Evolutionary conservation across 352 stramenopile genomes (phyloP), one percentile per base, ranked within the genome.

Genomic region (Phytophthora litchii): DNA sequence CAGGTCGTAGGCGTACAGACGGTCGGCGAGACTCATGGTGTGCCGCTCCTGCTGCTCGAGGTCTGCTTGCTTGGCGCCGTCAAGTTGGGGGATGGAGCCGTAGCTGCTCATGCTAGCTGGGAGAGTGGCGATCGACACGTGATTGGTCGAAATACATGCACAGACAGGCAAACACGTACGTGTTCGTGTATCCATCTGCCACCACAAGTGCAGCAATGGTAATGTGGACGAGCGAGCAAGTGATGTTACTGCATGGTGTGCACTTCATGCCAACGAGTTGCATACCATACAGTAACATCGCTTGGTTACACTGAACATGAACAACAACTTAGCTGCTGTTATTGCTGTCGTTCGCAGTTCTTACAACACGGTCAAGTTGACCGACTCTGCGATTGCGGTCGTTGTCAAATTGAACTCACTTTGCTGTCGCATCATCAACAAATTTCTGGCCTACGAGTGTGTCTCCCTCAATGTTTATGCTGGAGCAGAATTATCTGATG

Each of bases 1-100:
- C 54, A 94, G 68, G 70, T 94, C 85, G 69, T 89, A 83, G 29
- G 78, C 69, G 62, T 91, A 91, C 23, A 92, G 47, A 19, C 68
- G 68, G 19, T 92, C 72, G 20, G 53, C 47, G 36, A 91, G 48
- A 42, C 70, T 85, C 76, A 93, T 90, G 47, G 38, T 42, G 34
- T 21, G 25, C 23, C 47, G 31, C 20, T 51, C 40, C 35, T 57
- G 63, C 21, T 67, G 41, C 25, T 71, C 58, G 54, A 53, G 54
- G 16, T 57, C 40, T 58, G 54, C 19, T 32, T 29, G 25, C 44
- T 60, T 55, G 60, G 6, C 29, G 45, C 43, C 54, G 50, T 64
- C 60, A 4, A 65, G 56, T 71, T 70, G 52, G 20, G 62, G 14
- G 57, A 69, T 72, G 48, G 62, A 72, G 38, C 55, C 66, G 51